Percentiles rank a stretch among this genome's conserved stretches.
Conservation (phyloP, 1,284 basidiomycete genomes). For the Puccinia novopanici region DNA sequence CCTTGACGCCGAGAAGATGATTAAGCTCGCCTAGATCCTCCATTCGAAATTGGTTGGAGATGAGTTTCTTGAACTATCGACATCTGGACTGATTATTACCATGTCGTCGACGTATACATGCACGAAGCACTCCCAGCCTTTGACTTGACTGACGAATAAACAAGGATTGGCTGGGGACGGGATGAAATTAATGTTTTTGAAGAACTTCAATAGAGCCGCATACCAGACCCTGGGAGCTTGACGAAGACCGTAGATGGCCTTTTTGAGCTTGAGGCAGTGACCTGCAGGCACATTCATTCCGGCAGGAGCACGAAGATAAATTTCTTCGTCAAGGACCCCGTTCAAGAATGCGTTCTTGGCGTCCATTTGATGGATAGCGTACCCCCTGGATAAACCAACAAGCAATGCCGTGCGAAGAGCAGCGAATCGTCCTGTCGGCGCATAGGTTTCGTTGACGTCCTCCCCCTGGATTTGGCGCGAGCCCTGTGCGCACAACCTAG, state of each 20-base stretch:
- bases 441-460: too few relatives aligned
- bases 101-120: too few relatives aligned
- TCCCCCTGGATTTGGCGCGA: too few relatives aligned
- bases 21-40: conserved; percentile 13
- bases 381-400: background rate
- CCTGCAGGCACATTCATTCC: background rate
- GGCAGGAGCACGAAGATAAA: background rate
- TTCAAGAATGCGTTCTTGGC: too few relatives aligned
- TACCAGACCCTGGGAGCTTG: too few relatives aligned
- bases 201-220: too few relatives aligned
- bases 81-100: too few relatives aligned
- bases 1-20: background rate
- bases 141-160: too few relatives aligned
- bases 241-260: too few relatives aligned
- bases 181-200: background rate
- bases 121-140: too few relatives aligned
- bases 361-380: background rate
- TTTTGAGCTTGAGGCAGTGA: too few relatives aligned
- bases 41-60: background rate
- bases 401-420: background rate
- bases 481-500: background rate
- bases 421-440: too few relatives aligned
- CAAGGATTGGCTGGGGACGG: background rate
- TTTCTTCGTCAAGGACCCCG: background rate
- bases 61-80: conserved; percentile 19